Evolutionary conservation across 1,284 basidiomycete species (phyloP).

Genomic region (Megacollybia platyphylla): DNA sequence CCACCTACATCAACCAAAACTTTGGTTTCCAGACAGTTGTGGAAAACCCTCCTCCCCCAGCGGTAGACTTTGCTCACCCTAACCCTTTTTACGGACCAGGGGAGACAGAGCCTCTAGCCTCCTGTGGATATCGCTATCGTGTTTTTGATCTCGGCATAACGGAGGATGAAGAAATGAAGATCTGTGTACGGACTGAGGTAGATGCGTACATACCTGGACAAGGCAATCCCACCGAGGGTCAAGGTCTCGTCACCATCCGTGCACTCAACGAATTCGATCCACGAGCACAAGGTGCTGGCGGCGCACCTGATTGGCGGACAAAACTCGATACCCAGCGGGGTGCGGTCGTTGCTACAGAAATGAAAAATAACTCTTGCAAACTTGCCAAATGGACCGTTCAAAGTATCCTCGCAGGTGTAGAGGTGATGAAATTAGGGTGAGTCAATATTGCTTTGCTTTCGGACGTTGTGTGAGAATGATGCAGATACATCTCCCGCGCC

Average conservation of each 20-base stretch:
- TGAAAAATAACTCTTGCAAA: slow-evolving; percentile 99
- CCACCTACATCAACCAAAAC: slow-evolving; percentile 99
- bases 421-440: slow-evolving; percentile 95
- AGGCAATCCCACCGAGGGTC: slow-evolving; percentile 57
- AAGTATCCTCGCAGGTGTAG: slow-evolving; percentile 90
- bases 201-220: slow-evolving; percentile 74
- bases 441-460: slow-evolving; percentile 13
- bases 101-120: slow-evolving; percentile 90
- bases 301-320: slow-evolving; percentile 93
- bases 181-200: slow-evolving; percentile 93
- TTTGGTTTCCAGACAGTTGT: slow-evolving; percentile 94
- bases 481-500: slow-evolving; percentile 83
- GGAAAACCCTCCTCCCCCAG: slow-evolving; percentile 50
- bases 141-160: slow-evolving; percentile 88
- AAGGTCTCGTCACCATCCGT: slow-evolving; percentile 82
- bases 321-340: slow-evolving; percentile 95
- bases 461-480: slow-evolving; percentile 4
- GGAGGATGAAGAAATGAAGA: slow-evolving; percentile 83
- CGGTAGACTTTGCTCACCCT: slow-evolving; percentile 67
- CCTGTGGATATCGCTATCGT: slow-evolving; percentile 93
- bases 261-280: slow-evolving; percentile 97
- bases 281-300: slow-evolving; percentile 81
- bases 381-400: slow-evolving; percentile 97
- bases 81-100: slow-evolving; percentile 96
- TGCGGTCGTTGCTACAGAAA: slow-evolving; percentile 97